Base-by-base conservation (phyloP, 495 filamentous ascomycete genomes). In the Parmelia sp. region DNA sequence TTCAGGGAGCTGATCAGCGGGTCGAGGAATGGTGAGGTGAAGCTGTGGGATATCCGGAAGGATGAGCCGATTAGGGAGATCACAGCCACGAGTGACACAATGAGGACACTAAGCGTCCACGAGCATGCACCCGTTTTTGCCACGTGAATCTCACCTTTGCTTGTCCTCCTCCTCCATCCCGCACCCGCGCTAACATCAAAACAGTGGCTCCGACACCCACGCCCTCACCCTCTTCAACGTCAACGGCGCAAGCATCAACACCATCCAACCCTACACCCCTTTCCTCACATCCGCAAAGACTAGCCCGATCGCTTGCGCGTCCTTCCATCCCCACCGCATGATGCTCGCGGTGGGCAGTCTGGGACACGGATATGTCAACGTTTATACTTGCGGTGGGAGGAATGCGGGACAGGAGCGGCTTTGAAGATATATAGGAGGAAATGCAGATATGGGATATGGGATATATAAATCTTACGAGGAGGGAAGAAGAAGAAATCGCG, bases 41-140 rank as follows among this genome's bases (percentile, higher is more conserved):
- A 90, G 71, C 82, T 99, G 10, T 99, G 94, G 94, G 94, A 99
- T 78, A 90, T 99, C 57, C 84, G 93, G 47, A 88, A 89, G 84
- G 86, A 92, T 61, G 67, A 82, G 66, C 85, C 88, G 8, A 79
- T 96, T 33, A 83, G 84, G 60, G 86, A 86, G 11, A 89, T 95
- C 65, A 76, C 81, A 62, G 86, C 89, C 2, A 92, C 89, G 29
- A 87, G 80, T 57, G 86, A 90, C 66, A 89, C 88, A 19, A 79
- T 96, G 67, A 80, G 91, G 66, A 93, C 90, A 25, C 82, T 96
- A 65, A 92, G 90, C 72, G 91, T 94, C 31, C 94, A 99, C 75
- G 94, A 99, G 74, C 95, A 97, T 76, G 85, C 96, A 55, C 94
- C 94, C 36, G 92, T 99, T 10, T 96, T 97, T 79, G 91, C 91